Base-by-base conservation (phyloP, 2,329 filamentous ascomycete genomes). In the Penicillium sp. region DNA sequence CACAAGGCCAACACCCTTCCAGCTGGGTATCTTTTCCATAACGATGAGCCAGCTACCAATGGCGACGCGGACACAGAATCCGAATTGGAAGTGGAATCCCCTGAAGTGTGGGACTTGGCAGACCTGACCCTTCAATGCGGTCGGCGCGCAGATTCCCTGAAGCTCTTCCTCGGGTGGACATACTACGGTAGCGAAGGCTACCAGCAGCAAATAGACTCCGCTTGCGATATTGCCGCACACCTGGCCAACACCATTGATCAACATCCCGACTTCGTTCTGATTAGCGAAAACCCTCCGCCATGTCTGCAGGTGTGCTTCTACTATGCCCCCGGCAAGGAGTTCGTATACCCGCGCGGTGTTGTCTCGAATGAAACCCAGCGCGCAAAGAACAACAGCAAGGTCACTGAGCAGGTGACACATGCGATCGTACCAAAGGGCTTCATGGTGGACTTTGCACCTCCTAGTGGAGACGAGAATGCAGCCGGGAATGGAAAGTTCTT, bases 251-350 rank as follows among this genome's bases (percentile, higher is more conserved):
- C 86, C 1, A 69, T 97, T 2, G 73, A 78, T 5, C 44, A 75
- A 13, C 79, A 81, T 40, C 69, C 75, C 0, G 78, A 90, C 62
- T 89, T 97, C 63, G 76, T 83, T 16, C 79, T 96, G 14, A 84
- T 96, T 3, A 90, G 86, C 10, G 81, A 84, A 52, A 87, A 89
- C 64, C 90, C 91, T 24, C 87, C 92, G 44, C 90, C 91, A 0
- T 97, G 93, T 75, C 77, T 96, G 70, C 94, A 97, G 76, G 89
- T 97, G 21, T 97, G 93, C 78, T 97, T 97, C 73, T 96, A 96
- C 72, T 92, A 90, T 67, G 85, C 87, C 0, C 84, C 84, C 0
- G 78, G 78, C 1, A 84, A 86, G 2, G 65, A 72, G 54, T 59
- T 89, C 52, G 67, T 72, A 1, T 71, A 73, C 54, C 64, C 66